Evolutionary conservation across 2,329 filamentous ascomycete species (phyloP).

Genomic region (Diaporthe aspalathi): DNA sequence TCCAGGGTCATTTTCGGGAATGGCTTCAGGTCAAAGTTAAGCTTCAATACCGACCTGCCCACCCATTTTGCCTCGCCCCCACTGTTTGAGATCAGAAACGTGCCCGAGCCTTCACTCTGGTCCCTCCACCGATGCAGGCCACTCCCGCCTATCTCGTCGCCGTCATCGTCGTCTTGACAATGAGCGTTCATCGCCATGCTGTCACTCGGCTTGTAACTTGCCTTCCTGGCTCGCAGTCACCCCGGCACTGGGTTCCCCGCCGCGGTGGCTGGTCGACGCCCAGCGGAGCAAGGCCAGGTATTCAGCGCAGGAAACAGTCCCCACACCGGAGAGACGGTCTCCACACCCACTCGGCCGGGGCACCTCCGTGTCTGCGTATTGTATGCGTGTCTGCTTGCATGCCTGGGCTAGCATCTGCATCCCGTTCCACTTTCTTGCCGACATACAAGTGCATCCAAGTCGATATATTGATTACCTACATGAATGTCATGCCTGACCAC

Average conservation of each 20-base stretch:
- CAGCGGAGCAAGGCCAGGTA: not conserved
- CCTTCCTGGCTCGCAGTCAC: no score
- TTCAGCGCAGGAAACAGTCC: not conserved
- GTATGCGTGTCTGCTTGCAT: not conserved
- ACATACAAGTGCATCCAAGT: not conserved
- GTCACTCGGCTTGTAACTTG: no score
- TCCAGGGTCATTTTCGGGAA: conserved; percentile 7
- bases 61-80: conserved; percentile 7
- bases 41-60: conserved; percentile 21
- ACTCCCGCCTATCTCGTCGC: not conserved
- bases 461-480: conserved; percentile 29
- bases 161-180: not conserved
- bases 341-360: conserved; percentile 29
- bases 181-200: not conserved
- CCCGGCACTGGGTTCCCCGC: conserved; percentile 20
- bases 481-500: not conserved
- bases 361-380: conserved; percentile 24
- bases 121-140: not conserved
- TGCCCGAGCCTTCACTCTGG: conserved; percentile 10
- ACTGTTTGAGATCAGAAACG: conserved; percentile 32
- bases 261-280: conserved; percentile 2
- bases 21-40: conserved; percentile 24
- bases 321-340: conserved; percentile 14
- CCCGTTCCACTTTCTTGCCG: conserved; percentile 19
- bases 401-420: conserved; percentile 8